phyloP scores from a whole-genome alignment of 768 basidiomycete genomes.

The Glaciozyma martinii region DNA sequence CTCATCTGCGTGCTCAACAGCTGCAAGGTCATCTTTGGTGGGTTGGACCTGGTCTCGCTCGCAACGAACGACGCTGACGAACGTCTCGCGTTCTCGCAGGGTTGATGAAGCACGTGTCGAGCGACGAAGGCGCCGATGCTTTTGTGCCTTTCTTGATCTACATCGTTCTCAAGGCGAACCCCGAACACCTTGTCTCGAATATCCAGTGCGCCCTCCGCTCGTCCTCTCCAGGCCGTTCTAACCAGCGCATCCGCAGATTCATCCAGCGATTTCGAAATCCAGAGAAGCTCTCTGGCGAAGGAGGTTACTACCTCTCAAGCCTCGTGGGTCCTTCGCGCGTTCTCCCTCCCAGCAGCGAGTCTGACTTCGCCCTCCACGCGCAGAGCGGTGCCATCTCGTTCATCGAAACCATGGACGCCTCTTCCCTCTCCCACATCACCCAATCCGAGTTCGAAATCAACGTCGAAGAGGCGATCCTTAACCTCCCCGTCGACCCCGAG shows the following conservation, averaged over 20 bases:
- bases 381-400: constrained; percentile 96
- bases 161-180: constrained; percentile 89
- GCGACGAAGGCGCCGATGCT: constrained; percentile 81
- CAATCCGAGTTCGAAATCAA: constrained; percentile 86
- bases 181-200: constrained; percentile 84
- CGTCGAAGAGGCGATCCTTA: constrained; percentile 30
- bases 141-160: constrained; percentile 92
- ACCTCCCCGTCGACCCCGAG: constrained; percentile 6
- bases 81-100: no score
- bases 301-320: constrained; percentile 93
- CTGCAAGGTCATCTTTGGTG: constrained; percentile 93
- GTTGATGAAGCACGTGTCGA: constrained; percentile 70
- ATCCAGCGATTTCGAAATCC: constrained; percentile 91
- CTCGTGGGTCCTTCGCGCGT: constrained; percentile 52
- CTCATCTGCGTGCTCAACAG: constrained; percentile 93
- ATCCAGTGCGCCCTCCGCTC: constrained; percentile 57
- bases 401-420: constrained; percentile 96
- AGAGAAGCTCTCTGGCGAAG: constrained; percentile 80
- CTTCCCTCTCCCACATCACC: constrained; percentile 83
- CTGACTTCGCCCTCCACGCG: background rate
- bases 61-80: background rate
- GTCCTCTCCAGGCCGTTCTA: background rate
- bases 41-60: background rate
- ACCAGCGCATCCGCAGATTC: constrained; percentile 51
- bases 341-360: background rate